Percentiles rank a stretch among this genome's conserved stretches.
These are phyloP conservation scores for Botryotinia convoluta DNA, from an alignment of 2,329 filamentous ascomycete species.

Conservation along the genomic window DNA sequence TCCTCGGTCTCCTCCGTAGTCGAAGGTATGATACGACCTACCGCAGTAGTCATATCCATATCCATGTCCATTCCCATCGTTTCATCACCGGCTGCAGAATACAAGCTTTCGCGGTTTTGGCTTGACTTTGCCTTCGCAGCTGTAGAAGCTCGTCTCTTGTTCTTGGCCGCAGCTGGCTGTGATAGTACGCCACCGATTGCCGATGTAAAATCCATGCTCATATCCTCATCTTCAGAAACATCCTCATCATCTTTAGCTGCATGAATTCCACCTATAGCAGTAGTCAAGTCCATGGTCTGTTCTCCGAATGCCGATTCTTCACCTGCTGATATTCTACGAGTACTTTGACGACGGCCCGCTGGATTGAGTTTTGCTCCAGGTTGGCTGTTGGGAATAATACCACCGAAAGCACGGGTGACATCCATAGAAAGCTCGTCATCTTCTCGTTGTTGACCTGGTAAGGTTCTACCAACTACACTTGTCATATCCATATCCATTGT, in stretches of 20 bases:
- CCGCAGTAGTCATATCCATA: slow-evolving; percentile 44
- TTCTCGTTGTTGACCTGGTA: slow-evolving; percentile 34
- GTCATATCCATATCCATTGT: slow-evolving; percentile 60
- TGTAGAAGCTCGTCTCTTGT: slow-evolving; percentile 26
- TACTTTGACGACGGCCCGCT: slow-evolving; percentile 38
- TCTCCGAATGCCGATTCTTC: slow-evolving; percentile 36
- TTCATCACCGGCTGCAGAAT: slow-evolving; percentile 34
- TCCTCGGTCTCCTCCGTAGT: slow-evolving; percentile 45
- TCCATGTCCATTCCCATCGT: slow-evolving; percentile 32
- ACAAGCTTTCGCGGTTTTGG: slow-evolving; percentile 40
- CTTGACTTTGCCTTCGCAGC: slow-evolving; percentile 21
- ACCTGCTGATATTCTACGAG: slow-evolving; percentile 39
- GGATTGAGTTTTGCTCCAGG: slow-evolving; percentile 37
- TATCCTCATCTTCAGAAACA: slow-evolving; percentile 56
- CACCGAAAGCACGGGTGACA: slow-evolving; percentile 78
- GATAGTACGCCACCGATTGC: slow-evolving; percentile 57
- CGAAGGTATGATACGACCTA: slow-evolving; percentile 46
- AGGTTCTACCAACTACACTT: slow-evolving; percentile 53
- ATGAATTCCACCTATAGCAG: slow-evolving; percentile 53
- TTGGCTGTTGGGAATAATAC: slow-evolving; percentile 56
- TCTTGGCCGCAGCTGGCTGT: slow-evolving; percentile 39
- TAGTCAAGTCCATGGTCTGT: slow-evolving; percentile 55
- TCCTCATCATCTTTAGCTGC: slow-evolving; percentile 37
- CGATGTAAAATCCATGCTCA: slow-evolving; percentile 77
- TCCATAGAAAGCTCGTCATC: slow-evolving; percentile 80